Evolutionary conservation across 2,329 filamentous ascomycete species (phyloP), one percentile per base, ranked within the genome.

Genomic region (Aureobasidium mangrovei): DNA sequence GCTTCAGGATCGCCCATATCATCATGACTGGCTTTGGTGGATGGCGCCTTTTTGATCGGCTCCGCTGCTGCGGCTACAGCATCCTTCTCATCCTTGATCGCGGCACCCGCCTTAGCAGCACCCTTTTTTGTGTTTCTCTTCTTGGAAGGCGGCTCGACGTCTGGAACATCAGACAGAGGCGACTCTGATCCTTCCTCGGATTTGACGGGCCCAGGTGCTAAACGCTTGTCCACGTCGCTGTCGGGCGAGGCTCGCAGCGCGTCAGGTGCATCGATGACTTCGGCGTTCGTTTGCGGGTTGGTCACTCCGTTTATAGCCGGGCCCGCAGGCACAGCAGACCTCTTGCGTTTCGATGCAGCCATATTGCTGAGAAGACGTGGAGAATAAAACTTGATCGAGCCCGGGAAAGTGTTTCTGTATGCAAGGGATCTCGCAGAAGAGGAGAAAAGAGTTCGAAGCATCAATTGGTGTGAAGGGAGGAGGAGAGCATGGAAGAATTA

Each of bases 1-100:
- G 70, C 77, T 64, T 83, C 81, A 18, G 77, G 76, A 63, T 82
- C 77, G 29, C 39, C 54, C 31, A 46, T 39, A 9, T 57, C 59
- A n/a, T 61, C 61, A 2, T 58, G 59, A n/a, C 60, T 57, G 2
- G 56, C 57, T 40, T 65, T 63, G 55, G 62, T 65, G 1, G 57
- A 59, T 18, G 60, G 46, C 29, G 54, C 44, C 33, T 47, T 62
- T 26, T 55, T 43, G 39, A 47, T 60, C 2, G 57, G 56, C 7
- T 56, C 57, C 24, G 58, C 54, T 12, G 59, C 57, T 18, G 56
- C 55, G 9, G 59, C 44, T 44, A 58, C 62, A 18, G 56, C 53
- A 8, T 58, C 56, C 7, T 56, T 55, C 27, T 55, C 55, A n/a
- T 57, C 60, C 55, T 59, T 57, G 10, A 54, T 32, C 9, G 46